Conservation (phyloP, 1,284 basidiomycete species). For the Wallemia hederae region DNA sequence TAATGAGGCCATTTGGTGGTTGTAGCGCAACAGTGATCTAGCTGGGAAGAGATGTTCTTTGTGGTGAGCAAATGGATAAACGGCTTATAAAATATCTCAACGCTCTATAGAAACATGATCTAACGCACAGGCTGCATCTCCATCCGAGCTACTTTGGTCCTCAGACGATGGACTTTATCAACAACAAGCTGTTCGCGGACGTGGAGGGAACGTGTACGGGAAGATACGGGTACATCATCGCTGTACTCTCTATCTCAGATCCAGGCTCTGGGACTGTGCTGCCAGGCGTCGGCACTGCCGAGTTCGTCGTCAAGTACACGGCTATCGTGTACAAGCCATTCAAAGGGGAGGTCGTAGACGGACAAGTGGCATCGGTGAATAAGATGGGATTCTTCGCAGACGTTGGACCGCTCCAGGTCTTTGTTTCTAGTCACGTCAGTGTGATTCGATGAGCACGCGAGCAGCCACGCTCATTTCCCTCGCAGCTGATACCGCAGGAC, state of each 20-base stretch:
- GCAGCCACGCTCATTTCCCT: neutral
- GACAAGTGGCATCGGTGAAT: conserved; percentile 79
- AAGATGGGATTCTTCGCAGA: conserved; percentile 99
- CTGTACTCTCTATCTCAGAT: conserved; percentile 64
- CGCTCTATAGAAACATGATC: conserved; percentile 24
- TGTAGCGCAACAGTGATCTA: neutral
- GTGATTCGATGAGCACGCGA: conserved; percentile 4
- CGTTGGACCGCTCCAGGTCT: conserved; percentile 70
- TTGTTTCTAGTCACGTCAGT: conserved; percentile 70
- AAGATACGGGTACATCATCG: conserved; percentile 87
- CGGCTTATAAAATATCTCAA: neutral
- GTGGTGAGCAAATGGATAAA: neutral
- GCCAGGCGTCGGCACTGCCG: conserved; percentile 71
- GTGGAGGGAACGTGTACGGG: conserved; percentile 94
- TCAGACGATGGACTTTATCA: conserved; percentile 69
- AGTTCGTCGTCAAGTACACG: conserved; percentile 60
- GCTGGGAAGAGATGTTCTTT: neutral
- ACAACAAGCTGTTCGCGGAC: conserved; percentile 75
- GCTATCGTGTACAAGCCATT: conserved; percentile 94
- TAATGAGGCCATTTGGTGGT: conserved; percentile 14
- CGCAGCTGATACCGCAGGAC: conserved; percentile 75
- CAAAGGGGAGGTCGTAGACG: conserved; percentile 95
- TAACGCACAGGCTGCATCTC: conserved; percentile 78
- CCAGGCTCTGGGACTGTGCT: conserved; percentile 75
- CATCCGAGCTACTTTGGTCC: conserved; percentile 97